phyloP scores from a whole-genome alignment of 192 early-diverging fungal species.

The Physocladia obscura region DNA sequence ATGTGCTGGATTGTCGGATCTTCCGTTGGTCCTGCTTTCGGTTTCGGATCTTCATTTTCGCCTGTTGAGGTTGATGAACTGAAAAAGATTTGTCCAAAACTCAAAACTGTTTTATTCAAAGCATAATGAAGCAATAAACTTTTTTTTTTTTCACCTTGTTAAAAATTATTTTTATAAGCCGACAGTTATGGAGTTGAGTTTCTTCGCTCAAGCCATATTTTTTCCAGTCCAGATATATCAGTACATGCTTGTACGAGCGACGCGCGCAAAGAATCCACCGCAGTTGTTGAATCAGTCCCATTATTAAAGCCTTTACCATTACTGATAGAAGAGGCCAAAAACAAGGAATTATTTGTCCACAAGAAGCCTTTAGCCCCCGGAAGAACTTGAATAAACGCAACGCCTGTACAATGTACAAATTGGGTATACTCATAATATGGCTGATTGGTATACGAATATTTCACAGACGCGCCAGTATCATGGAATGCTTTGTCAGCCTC shows the following conservation, averaged over 20 bases:
- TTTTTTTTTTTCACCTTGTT: not conserved
- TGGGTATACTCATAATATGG: conserved; percentile 81
- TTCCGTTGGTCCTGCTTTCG: not conserved
- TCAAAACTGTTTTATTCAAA: not conserved
- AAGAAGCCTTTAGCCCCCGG: conserved; percentile 71
- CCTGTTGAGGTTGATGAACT: conserved; percentile 1
- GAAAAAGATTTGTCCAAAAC: not conserved
- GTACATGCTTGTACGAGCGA: not conserved
- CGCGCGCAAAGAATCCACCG: not conserved
- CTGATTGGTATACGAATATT: conserved; percentile 61
- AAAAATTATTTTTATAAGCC: not conserved
- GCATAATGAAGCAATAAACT: not conserved
- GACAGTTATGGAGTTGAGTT: not conserved
- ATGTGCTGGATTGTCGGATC: conserved; percentile 18
- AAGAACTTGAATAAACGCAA: conserved; percentile 87
- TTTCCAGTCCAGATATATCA: not conserved
- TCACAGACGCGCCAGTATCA: conserved; percentile 41
- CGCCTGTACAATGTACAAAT: conserved; percentile 85
- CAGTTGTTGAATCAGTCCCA: not conserved
- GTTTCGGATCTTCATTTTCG: conserved; percentile 14
- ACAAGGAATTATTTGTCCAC: conserved; percentile 86
- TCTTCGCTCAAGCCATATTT: not conserved
- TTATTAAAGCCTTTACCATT: conserved; percentile 8
- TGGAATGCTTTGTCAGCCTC: conserved; percentile 82
- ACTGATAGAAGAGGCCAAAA: conserved; percentile 28